Base-by-base conservation (phyloP, 2,329 filamentous ascomycete species). In the Trichoderma cornu-damae region DNA sequence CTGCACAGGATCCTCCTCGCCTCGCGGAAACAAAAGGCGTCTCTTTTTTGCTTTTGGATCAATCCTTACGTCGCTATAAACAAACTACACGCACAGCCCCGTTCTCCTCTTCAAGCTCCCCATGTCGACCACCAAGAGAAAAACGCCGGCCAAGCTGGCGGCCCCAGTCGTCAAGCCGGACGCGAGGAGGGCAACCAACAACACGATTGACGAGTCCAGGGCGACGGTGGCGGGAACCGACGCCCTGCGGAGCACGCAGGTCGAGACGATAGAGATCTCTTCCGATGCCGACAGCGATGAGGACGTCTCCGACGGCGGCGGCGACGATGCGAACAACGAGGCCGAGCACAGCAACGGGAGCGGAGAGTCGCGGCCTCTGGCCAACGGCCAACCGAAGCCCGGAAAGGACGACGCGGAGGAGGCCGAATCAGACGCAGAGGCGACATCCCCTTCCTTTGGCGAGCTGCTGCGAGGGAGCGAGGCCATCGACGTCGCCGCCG, bases 401-500 rank as follows among this genome's bases (percentile, higher is more conserved):
- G n/a, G 11, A 26, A 60, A 44, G 34, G 64, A 65, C 8, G 64
- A 68, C 4, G 67, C 68, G 20, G 68, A 68, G 38, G 66, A 59
- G 30, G 67, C 67, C 12, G 70, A 68, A 30, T 77, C 76, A 32
- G 78, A 81, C 58, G 75, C 73, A 43, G 78, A 82, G 56, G 74
- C 73, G 5, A 72, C 75, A 16, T 77, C 74, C 28, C 88, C 90
- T 3, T 89, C 90, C 0, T 96, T 97, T 70, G 93, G 91, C 65
- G 93, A 97, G 69, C 83, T 95, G 44, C 79, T 96, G 40, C 87
- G 85, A 64, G 84, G 85, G 57, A 80, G 84, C 59, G 85, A 88
- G 62, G 82, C 87, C 49, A 87, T 96, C 65, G 89, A 96, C 64
- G 89, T 96, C 6, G 74, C 85, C 42, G 79, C 83, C 46, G 76